Base-by-base conservation (phyloP, 352 stramenopile genomes). In the Pythium guiyangense region DNA sequence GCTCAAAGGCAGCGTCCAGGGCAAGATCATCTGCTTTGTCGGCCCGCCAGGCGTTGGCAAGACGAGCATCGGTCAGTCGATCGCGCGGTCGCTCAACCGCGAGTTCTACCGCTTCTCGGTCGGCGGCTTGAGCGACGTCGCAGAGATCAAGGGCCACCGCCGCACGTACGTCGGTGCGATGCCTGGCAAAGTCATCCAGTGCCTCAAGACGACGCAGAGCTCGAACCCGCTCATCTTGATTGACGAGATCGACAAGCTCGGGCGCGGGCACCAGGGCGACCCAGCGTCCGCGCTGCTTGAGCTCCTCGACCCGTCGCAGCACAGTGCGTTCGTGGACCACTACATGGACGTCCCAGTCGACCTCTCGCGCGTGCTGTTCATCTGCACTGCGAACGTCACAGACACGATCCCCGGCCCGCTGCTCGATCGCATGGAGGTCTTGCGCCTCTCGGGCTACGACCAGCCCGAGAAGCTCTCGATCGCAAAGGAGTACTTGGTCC, bases 81-180 rank as follows among this genome's bases (percentile, higher is more conserved):
- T 99, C 52, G 97, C 96, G 10, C 74, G 85, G 22, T 97, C 97
- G 20, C 69, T 99, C 26, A 97, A 98, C 57, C 83, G 97, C 42
- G 90, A 99, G 70, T 99, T 99, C 72, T 99, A 96, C 71, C 92
- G 97, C 15, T 99, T 99, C 65, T 98, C 83, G 5, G 97, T 99
- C 12, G 97, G 97, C 60, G 97, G 97, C 6, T 73, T 99, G 29
- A 96, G 79, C 54, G 96, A 99, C 67, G 95, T 99, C 14, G 96
- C 90, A 4, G 96, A 99, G 71, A 99, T 99, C 62, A 99, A 99
- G 75, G 97, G 97, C 25, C 97, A 99, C 57, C 84, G 97, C 39
- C 84, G 97, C 53, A 99, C 97, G 14, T 99, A 99, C 69, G 86
- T 99, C 20, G 97, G 97, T 29, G 96, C 97, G 0, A 99, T 99